Evolutionary conservation across 805 yeast genomes (phyloP).

Genomic region (Spencermartinsiella europaea): DNA sequence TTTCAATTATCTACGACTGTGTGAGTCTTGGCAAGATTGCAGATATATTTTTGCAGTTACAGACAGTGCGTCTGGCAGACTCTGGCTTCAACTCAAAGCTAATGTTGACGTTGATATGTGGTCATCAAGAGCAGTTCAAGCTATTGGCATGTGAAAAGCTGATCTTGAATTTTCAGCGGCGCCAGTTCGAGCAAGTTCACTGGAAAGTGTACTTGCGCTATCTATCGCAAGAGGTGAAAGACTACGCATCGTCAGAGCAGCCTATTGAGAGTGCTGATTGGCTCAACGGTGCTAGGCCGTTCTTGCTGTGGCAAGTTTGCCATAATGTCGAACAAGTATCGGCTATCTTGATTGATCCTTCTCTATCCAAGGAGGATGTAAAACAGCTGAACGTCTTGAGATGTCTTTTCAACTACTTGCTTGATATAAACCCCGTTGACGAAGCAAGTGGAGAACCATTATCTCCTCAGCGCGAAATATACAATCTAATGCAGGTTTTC

Average conservation of each 20-base stretch:
- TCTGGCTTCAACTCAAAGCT: constrained; percentile 21
- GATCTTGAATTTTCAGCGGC: constrained; percentile 21
- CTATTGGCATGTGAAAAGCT: constrained; percentile 18
- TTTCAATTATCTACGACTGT: constrained; percentile 36
- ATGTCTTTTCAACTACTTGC: neutral
- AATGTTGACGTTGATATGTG: constrained; percentile 18
- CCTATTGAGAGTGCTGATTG: constrained; percentile 2
- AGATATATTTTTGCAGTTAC: constrained; percentile 29
- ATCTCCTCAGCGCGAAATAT: constrained; percentile 5
- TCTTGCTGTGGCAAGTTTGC: constrained; percentile 10
- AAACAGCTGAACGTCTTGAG: neutral
- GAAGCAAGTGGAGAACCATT: neutral
- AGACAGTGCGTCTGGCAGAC: constrained; percentile 24
- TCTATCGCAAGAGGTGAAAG: constrained; percentile 12
- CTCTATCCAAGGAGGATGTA: constrained; percentile 8
- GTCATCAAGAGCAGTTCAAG: constrained; percentile 2
- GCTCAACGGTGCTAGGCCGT: constrained; percentile 7
- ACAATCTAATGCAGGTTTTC: constrained; percentile 6
- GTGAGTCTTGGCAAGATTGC: constrained; percentile 33
- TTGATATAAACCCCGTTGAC: neutral
- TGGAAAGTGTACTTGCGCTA: constrained; percentile 14
- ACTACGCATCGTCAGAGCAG: neutral
- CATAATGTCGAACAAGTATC: constrained; percentile 10
- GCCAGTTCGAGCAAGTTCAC: constrained; percentile 13
- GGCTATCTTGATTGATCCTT: constrained; percentile 14